These are phyloP conservation scores for Beverwykella pulmonaria DNA, from an alignment of 495 filamentous ascomycete species.

Conservation along the genomic window DNA sequence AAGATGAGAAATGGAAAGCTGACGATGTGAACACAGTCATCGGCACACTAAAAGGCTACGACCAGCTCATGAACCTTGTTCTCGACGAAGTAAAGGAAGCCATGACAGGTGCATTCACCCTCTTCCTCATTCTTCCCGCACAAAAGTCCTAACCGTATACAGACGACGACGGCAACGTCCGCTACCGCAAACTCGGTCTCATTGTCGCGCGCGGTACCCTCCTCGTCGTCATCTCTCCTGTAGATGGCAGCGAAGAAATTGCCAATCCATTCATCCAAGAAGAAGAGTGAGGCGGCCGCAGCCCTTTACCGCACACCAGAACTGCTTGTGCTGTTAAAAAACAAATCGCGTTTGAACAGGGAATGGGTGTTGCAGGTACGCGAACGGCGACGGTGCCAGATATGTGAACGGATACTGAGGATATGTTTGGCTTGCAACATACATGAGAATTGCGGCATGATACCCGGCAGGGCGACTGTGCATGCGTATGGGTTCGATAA, in stretches of 20 bases:
- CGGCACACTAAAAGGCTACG: constrained; percentile 89
- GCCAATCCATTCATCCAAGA: constrained; percentile 84
- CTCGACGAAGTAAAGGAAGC: constrained; percentile 91
- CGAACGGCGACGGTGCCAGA: neutral
- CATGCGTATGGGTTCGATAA: neutral
- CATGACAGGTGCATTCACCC: constrained; percentile 66
- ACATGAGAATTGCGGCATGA: neutral
- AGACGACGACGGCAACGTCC: constrained; percentile 93
- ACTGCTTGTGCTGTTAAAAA: neutral
- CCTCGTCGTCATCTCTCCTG: constrained; percentile 85
- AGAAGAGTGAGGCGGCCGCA: constrained; percentile 52
- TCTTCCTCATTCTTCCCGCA: neutral
- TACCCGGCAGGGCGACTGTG: neutral
- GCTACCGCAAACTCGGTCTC: constrained; percentile 79
- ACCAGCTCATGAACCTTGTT: constrained; percentile 96
- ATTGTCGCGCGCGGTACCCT: constrained; percentile 92
- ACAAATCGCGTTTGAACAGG: neutral
- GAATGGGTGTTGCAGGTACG: neutral
- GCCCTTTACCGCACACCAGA: neutral
- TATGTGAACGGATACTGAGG: neutral
- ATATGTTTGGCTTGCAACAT: neutral
- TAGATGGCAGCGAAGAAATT: constrained; percentile 94
- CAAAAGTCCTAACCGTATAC: neutral
- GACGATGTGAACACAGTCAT: constrained; percentile 59
- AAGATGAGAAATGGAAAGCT: neutral